These are phyloP conservation scores for Tulasnella sp. DNA, from an alignment of 768 basidiomycete species.

Conservation along the genomic window DNA sequence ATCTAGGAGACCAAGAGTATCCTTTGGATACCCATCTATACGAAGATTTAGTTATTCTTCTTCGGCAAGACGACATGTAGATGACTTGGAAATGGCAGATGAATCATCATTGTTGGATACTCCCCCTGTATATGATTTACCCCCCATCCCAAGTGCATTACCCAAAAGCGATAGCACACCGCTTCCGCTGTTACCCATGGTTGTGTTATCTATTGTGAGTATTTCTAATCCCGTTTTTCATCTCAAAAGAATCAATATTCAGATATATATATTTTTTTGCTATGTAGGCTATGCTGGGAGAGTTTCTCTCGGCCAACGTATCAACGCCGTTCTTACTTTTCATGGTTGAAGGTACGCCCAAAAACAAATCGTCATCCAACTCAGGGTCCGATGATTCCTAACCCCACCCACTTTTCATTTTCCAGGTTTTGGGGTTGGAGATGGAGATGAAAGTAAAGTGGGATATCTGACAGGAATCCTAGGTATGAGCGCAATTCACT, in stretches of 20 bases:
- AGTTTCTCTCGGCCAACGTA: constrained; percentile 88
- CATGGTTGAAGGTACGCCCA: constrained; percentile 70
- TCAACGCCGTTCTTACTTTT: constrained; percentile 84
- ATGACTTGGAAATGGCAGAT: constrained; percentile 9
- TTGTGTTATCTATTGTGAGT: constrained; percentile 80
- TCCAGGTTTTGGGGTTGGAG: constrained; percentile 42
- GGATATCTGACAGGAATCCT: constrained; percentile 84
- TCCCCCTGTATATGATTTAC: no score
- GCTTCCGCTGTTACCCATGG: constrained; percentile 74
- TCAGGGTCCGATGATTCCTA: neutral
- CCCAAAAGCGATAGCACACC: constrained; percentile 56
- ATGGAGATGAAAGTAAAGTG: constrained; percentile 74
- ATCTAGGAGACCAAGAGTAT: constrained; percentile 11
- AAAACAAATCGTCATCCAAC: neutral
- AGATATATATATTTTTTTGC: neutral
- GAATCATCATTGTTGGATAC: no score
- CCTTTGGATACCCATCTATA: constrained; percentile 15
- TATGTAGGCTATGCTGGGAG: constrained; percentile 79
- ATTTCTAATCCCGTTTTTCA: constrained; percentile 6
- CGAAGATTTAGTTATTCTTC: neutral
- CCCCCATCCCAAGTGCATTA: constrained; percentile 66
- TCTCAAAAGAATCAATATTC: no score
- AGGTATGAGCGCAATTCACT: no score
- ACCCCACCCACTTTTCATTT: neutral
- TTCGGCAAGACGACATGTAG: neutral